A percentile compares a stretch with the other conserved stretches of the same genome.
phyloP scores from a whole-genome alignment of 2,329 filamentous ascomycete species.

The Aureobasidium sp. region DNA sequence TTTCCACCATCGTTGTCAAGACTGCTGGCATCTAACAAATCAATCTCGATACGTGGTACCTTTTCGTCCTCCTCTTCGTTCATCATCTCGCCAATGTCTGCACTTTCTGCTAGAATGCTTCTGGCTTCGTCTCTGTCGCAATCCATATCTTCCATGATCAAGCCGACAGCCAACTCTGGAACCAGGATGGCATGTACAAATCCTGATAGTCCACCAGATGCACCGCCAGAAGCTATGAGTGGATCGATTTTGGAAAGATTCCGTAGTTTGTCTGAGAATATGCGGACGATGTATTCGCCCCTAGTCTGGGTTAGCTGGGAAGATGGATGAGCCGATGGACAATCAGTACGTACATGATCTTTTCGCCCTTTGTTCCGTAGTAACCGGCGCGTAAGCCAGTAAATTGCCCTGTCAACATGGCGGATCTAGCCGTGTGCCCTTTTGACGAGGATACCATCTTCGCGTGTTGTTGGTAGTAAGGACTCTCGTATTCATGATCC shows the following conservation, averaged over 20 bases:
- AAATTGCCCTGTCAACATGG: slow-evolving; percentile 12
- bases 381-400: slow-evolving; percentile 25
- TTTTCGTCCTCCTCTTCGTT: slow-evolving; percentile 27
- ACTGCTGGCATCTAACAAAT: neutral
- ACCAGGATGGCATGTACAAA: slow-evolving; percentile 32
- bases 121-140: slow-evolving; percentile 22
- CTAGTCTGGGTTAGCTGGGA: slow-evolving; percentile 18
- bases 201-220: slow-evolving; percentile 30
- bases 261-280: slow-evolving; percentile 26
- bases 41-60: slow-evolving; percentile 2
- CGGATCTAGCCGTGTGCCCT: slow-evolving; percentile 22
- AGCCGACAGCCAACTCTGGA: slow-evolving; percentile 30
- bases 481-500: slow-evolving; percentile 21
- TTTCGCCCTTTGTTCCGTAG: slow-evolving; percentile 31
- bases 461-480: slow-evolving; percentile 24
- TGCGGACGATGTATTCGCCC: slow-evolving; percentile 27
- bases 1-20: neutral
- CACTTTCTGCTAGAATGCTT: slow-evolving; percentile 26
- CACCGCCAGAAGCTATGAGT: slow-evolving; percentile 27
- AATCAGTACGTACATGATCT: slow-evolving; percentile 26
- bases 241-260: slow-evolving; percentile 25
- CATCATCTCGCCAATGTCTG: slow-evolving; percentile 28
- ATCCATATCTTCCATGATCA: slow-evolving; percentile 31
- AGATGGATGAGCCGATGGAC: too few relatives aligned
- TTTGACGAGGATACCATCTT: slow-evolving; percentile 17